These are phyloP conservation scores for Geotrichum histeridarum DNA, from an alignment of 1,139 yeast species.

Conservation along the genomic window DNA sequence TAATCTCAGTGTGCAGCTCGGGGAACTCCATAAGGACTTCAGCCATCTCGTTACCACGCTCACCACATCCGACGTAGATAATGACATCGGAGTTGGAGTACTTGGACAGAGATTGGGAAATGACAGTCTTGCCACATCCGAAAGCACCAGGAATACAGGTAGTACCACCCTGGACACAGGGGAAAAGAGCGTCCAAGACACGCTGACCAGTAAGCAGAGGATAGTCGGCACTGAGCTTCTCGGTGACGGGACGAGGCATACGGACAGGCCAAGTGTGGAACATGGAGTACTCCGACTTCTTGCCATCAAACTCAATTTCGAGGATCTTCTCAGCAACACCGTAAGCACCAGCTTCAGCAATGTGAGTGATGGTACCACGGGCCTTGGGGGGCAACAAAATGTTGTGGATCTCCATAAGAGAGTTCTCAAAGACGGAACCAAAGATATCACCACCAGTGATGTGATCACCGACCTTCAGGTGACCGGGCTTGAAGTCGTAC, in stretches of 20 bases:
- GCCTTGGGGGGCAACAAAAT: constrained; percentile 96
- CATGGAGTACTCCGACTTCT: constrained; percentile 77
- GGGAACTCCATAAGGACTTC: constrained; percentile 99
- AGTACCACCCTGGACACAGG: constrained; percentile 99
- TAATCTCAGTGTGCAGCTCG: constrained; percentile 81
- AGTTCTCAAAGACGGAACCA: constrained; percentile 90
- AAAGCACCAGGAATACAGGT: constrained; percentile 99
- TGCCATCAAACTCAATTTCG: constrained; percentile 93
- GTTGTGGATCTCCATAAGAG: constrained; percentile 85
- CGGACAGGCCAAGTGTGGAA: constrained; percentile 99
- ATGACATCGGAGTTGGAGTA: constrained; percentile 95
- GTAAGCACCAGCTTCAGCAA: constrained; percentile 88
- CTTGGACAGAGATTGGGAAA: constrained; percentile 94
- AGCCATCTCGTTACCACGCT: constrained; percentile 98
- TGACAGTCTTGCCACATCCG: constrained; percentile 98
- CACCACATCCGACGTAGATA: constrained; percentile 92
- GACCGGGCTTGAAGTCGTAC: constrained; percentile 82
- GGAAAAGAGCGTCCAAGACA: constrained; percentile 94
- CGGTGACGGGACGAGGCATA: constrained; percentile 97
- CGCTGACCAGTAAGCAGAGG: constrained; percentile 98
- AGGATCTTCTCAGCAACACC: constrained; percentile 81
- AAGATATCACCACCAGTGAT: constrained; percentile 97
- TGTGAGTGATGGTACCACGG: constrained; percentile 87
- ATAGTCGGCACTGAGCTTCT: constrained; percentile 83
- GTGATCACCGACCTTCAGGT: constrained; percentile 87